Base-by-base conservation (phyloP, 2,329 filamentous ascomycete genomes). In the Fusarium austroafricanum region DNA sequence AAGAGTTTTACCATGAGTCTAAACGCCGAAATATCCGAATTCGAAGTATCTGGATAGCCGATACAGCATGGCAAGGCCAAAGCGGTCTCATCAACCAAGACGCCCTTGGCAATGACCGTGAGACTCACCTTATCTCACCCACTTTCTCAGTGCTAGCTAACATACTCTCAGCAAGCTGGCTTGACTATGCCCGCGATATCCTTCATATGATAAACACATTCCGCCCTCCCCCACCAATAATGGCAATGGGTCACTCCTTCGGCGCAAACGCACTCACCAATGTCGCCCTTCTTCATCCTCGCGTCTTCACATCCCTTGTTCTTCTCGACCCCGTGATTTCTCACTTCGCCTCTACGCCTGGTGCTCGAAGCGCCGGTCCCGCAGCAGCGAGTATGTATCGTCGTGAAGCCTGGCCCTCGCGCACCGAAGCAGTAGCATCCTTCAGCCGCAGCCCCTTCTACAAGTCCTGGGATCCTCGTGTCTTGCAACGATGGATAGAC, bases 201-300 rank as follows among this genome's bases (percentile, higher is more conserved):
- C 85, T 96, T 18, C 89, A 95, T 75, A 87, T 97, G 79, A 86
- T 96, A 81, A 97, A 97, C 79, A 84, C 88, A 54, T 95, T 97
- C 80, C 91, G 93, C 40, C 81, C 84, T 86, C 91, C 92, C 14
- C 90, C 91, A 1, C 95, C 95, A 3, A 83, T 97, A 20, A 80
- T 97, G 66, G 94, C 92, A 57, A 79, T 98, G 28, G 95, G 93
- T 17, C 95, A 98, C 80, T 97, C 93, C 71, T 94, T 97, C 83
- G 95, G 95, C 71, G 94, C 86, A 68, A 88, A 87, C 75, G 87
- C 92, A 60, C 84, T 97, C 54, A 84, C 87, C 54, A 89, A 93
- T 71, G 83, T 95, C 17, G 83, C 92, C 6, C 82, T 95, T 12
- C 85, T 93, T 70, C 91, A 97, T 78, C 94, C 95, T 3, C 90